Percentiles rank a stretch among this genome's conserved stretches.
phyloP scores from a whole-genome alignment of 495 filamentous ascomycete species.

The Immersiella caudata region DNA sequence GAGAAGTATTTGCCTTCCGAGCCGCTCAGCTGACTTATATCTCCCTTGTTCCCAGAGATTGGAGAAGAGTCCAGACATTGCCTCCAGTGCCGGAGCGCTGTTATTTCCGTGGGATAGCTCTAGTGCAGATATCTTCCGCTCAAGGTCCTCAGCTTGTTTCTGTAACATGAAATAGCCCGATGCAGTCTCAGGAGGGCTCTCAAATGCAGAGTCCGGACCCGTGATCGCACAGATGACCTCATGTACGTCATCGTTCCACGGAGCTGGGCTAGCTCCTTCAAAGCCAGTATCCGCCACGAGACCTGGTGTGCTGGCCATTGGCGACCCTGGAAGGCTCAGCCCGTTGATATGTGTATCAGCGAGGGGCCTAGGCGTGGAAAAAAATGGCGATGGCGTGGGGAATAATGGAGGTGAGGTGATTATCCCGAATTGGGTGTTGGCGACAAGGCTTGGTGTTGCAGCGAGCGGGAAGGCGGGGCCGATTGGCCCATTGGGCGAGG shows the following conservation, averaged over 20 bases:
- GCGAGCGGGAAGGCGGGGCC: not conserved
- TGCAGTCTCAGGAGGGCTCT: not conserved
- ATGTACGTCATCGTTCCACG: slow-evolving; percentile 9
- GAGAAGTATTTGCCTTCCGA: not conserved
- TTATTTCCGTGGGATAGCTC: not conserved
- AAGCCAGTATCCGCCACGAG: slow-evolving; percentile 9
- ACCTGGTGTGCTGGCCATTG: not conserved
- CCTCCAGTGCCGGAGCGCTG: not conserved
- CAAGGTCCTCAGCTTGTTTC: not conserved
- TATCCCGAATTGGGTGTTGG: not conserved
- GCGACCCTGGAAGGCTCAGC: not conserved
- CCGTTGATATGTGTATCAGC: not conserved
- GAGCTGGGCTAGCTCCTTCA: slow-evolving; percentile 4
- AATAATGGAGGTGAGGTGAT: not conserved
- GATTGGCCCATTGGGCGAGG: not conserved
- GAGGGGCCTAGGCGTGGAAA: not conserved
- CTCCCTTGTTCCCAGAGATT: not conserved
- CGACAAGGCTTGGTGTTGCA: not conserved
- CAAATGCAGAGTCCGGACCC: not conserved
- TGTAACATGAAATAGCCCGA: not conserved
- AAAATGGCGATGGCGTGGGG: not conserved
- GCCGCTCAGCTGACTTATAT: not conserved
- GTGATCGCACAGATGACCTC: not conserved
- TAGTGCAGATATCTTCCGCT: not conserved
- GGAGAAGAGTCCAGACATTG: not conserved